Evolutionary conservation across 106 monocot genomes (phyloP).

Genomic region (Amphibolis antarctica): DNA sequence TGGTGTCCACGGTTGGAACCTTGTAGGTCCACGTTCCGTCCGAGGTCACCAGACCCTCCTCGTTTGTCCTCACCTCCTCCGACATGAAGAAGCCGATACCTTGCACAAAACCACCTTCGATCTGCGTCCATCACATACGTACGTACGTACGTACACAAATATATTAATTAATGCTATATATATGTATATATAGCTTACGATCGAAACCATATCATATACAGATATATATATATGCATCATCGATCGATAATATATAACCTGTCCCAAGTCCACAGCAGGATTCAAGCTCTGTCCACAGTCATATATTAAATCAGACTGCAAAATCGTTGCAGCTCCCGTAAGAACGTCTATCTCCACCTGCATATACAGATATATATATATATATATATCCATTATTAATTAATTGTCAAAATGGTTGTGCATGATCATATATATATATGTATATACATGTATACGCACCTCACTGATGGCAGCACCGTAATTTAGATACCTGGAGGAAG

Average conservation of each 20-base stretch:
- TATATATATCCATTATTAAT: too few species aligned
- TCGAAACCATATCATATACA: too few species aligned
- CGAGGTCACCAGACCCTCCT: conserved; percentile 51
- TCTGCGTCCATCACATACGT: conserved; percentile 18
- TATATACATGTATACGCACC: conserved; percentile 28
- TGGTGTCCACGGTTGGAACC: conserved; percentile 71
- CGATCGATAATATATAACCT: conserved; percentile 24
- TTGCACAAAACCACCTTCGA: conserved; percentile 86
- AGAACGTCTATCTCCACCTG: conserved; percentile 86
- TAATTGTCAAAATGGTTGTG: too few species aligned
- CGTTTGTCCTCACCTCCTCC: conserved; percentile 56
- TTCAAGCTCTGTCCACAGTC: conserved; percentile 86
- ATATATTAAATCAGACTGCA: conserved; percentile 54
- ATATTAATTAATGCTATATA: too few species aligned
- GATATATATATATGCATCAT: too few species aligned
- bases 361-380: too few species aligned
- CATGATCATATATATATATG: too few species aligned
- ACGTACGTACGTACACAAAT: too few species aligned
- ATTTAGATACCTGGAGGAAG: conserved; percentile 39
- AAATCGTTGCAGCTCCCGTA: conserved; percentile 52
- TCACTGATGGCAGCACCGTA: conserved; percentile 79
- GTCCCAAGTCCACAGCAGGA: conserved; percentile 84
- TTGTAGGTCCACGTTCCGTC: conserved; percentile 81
- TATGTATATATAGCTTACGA: too few species aligned
- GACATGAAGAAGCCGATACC: conserved; percentile 74